A percentile compares a stretch with the other conserved stretches of the same genome.
phyloP scores from a whole-genome alignment of 169 alveolate genomes.

The Babesia bigemina region DNA sequence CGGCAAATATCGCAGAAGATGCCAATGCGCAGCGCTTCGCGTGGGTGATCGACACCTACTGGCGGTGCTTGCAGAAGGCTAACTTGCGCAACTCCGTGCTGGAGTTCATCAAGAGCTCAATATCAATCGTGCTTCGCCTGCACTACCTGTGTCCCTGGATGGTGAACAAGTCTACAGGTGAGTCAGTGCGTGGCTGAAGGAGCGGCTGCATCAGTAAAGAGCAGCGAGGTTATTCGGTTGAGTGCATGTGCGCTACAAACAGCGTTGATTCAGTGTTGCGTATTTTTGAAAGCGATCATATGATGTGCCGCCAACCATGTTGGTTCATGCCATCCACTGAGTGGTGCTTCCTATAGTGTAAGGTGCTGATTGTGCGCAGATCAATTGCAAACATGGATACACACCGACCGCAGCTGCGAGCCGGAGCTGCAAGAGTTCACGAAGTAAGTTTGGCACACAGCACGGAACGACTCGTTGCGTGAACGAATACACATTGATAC shows the following conservation, averaged over 20 bases:
- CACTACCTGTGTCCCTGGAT: slow-evolving; percentile 45
- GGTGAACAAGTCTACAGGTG: slow-evolving; percentile 37
- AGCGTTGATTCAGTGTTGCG: too few species aligned
- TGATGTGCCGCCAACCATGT: too few species aligned
- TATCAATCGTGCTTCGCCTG: slow-evolving; percentile 13
- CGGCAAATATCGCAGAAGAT: slow-evolving; percentile 10
- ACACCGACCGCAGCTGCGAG: slow-evolving; percentile 1
- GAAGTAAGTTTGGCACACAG: not conserved
- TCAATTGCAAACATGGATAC: slow-evolving; percentile 27
- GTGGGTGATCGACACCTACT: not conserved
- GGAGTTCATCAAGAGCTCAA: slow-evolving; percentile 20
- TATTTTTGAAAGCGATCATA: too few species aligned
- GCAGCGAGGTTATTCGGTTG: too few species aligned
- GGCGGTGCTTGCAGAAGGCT: slow-evolving; percentile 19
- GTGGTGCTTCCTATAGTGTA: too few species aligned
- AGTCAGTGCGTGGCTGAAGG: not conserved
- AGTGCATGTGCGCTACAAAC: too few species aligned
- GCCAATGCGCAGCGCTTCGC: slow-evolving; percentile 9
- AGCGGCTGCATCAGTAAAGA: too few species aligned
- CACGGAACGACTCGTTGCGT: not conserved
- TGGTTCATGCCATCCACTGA: too few species aligned
- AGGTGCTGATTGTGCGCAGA: not conserved
- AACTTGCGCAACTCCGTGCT: not conserved
- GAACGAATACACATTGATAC: not conserved
- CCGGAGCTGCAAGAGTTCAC: slow-evolving; percentile 20